These are phyloP conservation scores for Russula sp. DNA, from an alignment of 768 basidiomycete genomes.

Conservation along the genomic window DNA sequence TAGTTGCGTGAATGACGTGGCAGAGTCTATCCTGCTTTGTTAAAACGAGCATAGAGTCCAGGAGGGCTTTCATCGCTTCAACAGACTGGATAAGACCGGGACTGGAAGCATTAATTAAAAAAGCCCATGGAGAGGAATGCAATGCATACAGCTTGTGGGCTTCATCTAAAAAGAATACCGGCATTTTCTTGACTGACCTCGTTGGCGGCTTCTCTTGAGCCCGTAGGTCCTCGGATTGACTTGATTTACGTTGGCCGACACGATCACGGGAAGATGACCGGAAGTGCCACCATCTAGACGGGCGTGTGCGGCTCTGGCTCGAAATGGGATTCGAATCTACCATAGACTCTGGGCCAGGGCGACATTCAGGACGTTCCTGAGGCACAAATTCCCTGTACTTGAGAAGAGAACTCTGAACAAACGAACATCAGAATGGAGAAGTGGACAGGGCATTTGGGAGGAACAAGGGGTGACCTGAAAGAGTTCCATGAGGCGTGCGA, in stretches of 20 bases:
- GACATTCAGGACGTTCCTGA: not conserved
- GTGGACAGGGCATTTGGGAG: not conserved
- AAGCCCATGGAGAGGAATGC: not conserved
- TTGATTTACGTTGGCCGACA: not conserved
- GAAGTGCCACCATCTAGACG: slow-evolving; percentile 14
- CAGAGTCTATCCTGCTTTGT: slow-evolving; percentile 84
- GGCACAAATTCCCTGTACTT: slow-evolving; percentile 29
- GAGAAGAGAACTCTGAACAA: slow-evolving; percentile 25
- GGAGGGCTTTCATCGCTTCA: slow-evolving; percentile 75
- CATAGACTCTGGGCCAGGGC: slow-evolving; percentile 1
- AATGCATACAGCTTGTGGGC: slow-evolving; percentile 69
- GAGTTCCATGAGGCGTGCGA: slow-evolving; percentile 77
- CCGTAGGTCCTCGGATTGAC: slow-evolving; percentile 21
- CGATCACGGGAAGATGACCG: slow-evolving; percentile 14
- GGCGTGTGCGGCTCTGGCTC: slow-evolving; percentile 9
- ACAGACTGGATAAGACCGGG: slow-evolving; percentile 69
- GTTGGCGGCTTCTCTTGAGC: slow-evolving; percentile 31
- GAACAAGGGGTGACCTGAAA: slow-evolving; percentile 49
- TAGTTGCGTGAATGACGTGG: slow-evolving; percentile 76
- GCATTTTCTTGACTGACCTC: slow-evolving; percentile 54
- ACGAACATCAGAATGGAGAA: slow-evolving; percentile 3
- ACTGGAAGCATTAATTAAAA: slow-evolving; percentile 29
- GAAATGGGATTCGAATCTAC: slow-evolving; percentile 1
- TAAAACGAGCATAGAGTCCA: slow-evolving; percentile 80
- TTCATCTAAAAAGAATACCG: slow-evolving; percentile 80